These are phyloP conservation scores for Pichia rugopelliculosa DNA, from an alignment of 805 yeast species.

Conservation along the genomic window DNA sequence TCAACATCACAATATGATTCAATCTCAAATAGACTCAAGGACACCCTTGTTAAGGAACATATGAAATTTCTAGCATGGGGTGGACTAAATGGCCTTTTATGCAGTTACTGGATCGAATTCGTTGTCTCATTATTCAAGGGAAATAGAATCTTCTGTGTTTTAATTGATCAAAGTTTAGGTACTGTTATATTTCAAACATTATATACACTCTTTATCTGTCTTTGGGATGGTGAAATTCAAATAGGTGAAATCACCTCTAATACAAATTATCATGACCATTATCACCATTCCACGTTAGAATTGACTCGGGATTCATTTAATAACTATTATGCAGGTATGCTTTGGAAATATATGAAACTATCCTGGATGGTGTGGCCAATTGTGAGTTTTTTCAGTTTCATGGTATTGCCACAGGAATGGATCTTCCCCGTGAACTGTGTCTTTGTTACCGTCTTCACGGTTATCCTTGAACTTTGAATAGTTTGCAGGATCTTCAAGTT, in stretches of 20 bases:
- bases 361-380: conserved; percentile 56
- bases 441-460: conserved; percentile 49
- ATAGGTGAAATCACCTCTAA: background rate
- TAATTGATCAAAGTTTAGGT: conserved; percentile 49
- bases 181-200: conserved; percentile 46
- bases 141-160: conserved; percentile 32
- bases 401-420: conserved; percentile 38
- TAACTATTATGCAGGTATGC: conserved; percentile 24
- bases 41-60: conserved; percentile 19
- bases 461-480: conserved; percentile 24
- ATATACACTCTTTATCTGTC: conserved; percentile 39
- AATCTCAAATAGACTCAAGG: background rate
- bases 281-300: background rate
- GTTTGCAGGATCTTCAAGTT: background rate
- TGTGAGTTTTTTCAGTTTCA: conserved; percentile 44
- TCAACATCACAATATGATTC: background rate
- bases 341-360: conserved; percentile 40
- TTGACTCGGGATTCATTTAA: conserved; percentile 6
- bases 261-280: background rate
- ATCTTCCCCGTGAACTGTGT: conserved; percentile 55
- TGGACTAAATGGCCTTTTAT: conserved; percentile 46
- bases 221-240: conserved; percentile 46
- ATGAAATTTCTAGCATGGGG: conserved; percentile 57
- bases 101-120: conserved; percentile 46
- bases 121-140: conserved; percentile 32